A percentile compares a stretch with the other conserved stretches of the same genome.
Evolutionary conservation across 495 filamentous ascomycete species (phyloP).

Genomic region (Xanthoparmelia taractica): DNA sequence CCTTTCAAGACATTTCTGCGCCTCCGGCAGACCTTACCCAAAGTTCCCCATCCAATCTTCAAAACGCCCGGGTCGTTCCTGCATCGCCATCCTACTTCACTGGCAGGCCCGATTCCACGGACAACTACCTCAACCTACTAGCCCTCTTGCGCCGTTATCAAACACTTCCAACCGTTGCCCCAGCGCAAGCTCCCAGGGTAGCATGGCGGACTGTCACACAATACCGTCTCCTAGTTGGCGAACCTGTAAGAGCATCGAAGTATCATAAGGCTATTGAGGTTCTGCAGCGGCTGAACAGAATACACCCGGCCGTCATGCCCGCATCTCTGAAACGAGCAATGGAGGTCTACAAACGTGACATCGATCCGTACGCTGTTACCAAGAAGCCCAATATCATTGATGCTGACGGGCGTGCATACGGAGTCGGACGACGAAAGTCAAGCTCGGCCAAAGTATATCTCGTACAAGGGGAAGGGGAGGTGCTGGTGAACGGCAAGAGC

Average conservation of each 20-base stretch:
- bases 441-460: constrained; percentile 75
- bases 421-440: constrained; percentile 75
- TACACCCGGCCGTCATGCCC: constrained; percentile 73
- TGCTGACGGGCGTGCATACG: constrained; percentile 63
- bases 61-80: constrained; percentile 64
- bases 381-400: constrained; percentile 55
- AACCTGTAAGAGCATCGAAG: constrained; percentile 67
- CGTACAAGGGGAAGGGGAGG: constrained; percentile 86
- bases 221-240: constrained; percentile 66
- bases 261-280: constrained; percentile 68
- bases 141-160: constrained; percentile 60
- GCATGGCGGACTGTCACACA: constrained; percentile 77
- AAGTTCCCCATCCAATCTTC: constrained; percentile 27
- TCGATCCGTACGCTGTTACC: constrained; percentile 59
- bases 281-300: constrained; percentile 72
- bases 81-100: constrained; percentile 91
- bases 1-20: constrained; percentile 31
- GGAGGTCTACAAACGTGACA: constrained; percentile 60
- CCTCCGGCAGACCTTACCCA: constrained; percentile 41
- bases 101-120: constrained; percentile 73
- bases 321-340: constrained; percentile 56
- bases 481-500: constrained; percentile 79
- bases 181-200: constrained; percentile 60
- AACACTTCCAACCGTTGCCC: constrained; percentile 57
- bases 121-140: constrained; percentile 68